Evolutionary conservation across 176 grass and related monocot genomes (phyloP).

Genomic region (Microstegium vimineum): DNA sequence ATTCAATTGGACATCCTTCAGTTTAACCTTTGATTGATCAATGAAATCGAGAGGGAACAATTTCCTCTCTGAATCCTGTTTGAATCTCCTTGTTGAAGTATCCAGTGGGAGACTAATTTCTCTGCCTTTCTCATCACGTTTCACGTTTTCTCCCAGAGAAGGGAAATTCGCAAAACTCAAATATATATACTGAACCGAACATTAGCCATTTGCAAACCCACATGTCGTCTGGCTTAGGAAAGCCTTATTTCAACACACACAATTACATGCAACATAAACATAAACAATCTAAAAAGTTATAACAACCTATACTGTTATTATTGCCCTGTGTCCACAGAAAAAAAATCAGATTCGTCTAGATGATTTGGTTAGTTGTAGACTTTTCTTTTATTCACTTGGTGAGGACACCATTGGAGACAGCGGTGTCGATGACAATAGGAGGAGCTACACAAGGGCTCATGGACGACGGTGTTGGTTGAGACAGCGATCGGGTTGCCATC

Average conservation of each 20-base stretch:
- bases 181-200: no score
- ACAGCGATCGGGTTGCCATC: conserved; percentile 62
- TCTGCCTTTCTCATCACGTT: no score
- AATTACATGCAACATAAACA: background rate
- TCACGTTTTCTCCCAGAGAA: no score
- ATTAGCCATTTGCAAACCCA: no score
- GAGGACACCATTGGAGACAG: conserved; percentile 30
- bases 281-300: background rate
- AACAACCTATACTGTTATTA: background rate
- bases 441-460: conserved; percentile 57
- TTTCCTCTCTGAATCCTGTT: no score
- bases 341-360: background rate
- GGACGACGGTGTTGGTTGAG: conserved; percentile 64
- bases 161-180: no score
- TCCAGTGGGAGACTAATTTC: no score
- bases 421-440: conserved; percentile 44
- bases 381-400: conserved; percentile 19
- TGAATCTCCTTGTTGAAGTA: no score
- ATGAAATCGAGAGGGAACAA: no score
- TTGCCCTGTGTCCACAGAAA: background rate
- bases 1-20: no score
- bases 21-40: no score
- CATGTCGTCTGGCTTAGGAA: background rate
- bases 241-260: background rate
- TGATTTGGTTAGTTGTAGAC: background rate